These are phyloP conservation scores for Neodidymelliopsis sp. DNA, from an alignment of 2,329 filamentous ascomycete species.

Conservation along the genomic window DNA sequence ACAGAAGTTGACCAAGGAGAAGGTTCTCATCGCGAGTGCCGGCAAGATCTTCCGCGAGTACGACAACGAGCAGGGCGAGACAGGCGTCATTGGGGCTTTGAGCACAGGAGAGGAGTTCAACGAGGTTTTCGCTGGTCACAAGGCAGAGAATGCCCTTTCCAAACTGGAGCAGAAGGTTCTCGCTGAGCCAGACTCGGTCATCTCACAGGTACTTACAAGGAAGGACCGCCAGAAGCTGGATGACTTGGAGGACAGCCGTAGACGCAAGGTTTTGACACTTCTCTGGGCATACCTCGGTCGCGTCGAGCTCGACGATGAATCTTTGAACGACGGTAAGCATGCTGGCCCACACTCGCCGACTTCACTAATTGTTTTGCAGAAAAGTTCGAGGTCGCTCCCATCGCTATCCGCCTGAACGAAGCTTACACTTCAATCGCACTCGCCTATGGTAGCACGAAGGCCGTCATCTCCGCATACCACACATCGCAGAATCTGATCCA, in stretches of 20 bases:
- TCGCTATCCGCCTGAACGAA: slow-evolving; percentile 84
- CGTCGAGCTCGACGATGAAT: slow-evolving; percentile 79
- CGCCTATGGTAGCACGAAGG: slow-evolving; percentile 82
- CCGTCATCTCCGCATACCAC: slow-evolving; percentile 82
- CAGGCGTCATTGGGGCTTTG: slow-evolving; percentile 79
- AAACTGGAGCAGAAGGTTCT: slow-evolving; percentile 84
- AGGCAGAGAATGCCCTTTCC: slow-evolving; percentile 79
- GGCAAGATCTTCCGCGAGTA: slow-evolving; percentile 96
- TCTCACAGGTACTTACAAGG: slow-evolving; percentile 67
- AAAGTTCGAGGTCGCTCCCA: slow-evolving; percentile 88
- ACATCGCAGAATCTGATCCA: slow-evolving; percentile 89
- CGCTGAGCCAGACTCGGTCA: slow-evolving; percentile 61
- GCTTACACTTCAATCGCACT: slow-evolving; percentile 87
- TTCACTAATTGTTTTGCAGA: slow-evolving; percentile 54
- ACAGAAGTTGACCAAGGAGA: slow-evolving; percentile 90
- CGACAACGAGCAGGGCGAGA: slow-evolving; percentile 81
- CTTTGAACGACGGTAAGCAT: slow-evolving; percentile 69
- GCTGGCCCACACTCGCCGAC: background rate
- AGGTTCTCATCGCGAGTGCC: slow-evolving; percentile 89
- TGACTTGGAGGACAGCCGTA: slow-evolving; percentile 78
- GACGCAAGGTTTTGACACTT: slow-evolving; percentile 85
- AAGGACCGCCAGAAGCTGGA: slow-evolving; percentile 81
- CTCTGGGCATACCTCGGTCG: slow-evolving; percentile 96
- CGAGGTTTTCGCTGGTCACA: slow-evolving; percentile 75
- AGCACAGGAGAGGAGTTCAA: slow-evolving; percentile 89